Base-by-base conservation (phyloP, 2,329 filamentous ascomycete species). In the Aspergillus oerlinghausenensis region DNA sequence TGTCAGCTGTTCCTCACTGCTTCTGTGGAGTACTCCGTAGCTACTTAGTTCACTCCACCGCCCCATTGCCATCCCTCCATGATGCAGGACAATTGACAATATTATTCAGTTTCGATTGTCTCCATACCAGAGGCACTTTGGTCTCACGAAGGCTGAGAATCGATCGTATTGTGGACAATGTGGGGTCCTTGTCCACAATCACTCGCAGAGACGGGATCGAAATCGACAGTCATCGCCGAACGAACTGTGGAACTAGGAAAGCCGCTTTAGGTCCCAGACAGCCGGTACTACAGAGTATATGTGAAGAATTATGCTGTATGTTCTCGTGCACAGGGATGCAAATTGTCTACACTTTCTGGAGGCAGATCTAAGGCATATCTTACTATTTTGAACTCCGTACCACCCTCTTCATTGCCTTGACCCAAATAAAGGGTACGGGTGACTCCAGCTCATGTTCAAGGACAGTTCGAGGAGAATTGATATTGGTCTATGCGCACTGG, bases 1-100 rank as follows among this genome's bases (percentile, higher is more conserved):
- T 38, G 14, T 17, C 5, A 1, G 32, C 32, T 38, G 32, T 38
- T 14, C 32, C 14, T 38, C 11, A 5, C 52, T 49, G 19, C 40
- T 23, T 35, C 2, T 35, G 14, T 14, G 11, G 32, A 35, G 10
- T n/a, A n/a, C n/a, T n/a, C n/a, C n/a, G n/a, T 11, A 29, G 28
- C 28, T 29, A 29, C 32, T 54, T 45, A 42, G 45, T 42, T n/a
- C 45, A 49, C 45, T 49, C 52, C 52, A 49, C 52, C 21, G 28
- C 52, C 45, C 52, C 52, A 40, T 54, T 47, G 38, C 19, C 42
- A 26, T 48, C 32, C 51, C 51, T 11, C n/a, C 40, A 19, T 43
- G 19, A 21, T 21, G 40, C 21, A 47, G 26, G 43, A 25, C 17
- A 47, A 26, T 14, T 3, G 3, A 14, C 43, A 25, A 17, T 29